These are phyloP conservation scores for Hyphopichia burtonii DNA, from an alignment of 1,139 yeast species.

Conservation along the genomic window DNA sequence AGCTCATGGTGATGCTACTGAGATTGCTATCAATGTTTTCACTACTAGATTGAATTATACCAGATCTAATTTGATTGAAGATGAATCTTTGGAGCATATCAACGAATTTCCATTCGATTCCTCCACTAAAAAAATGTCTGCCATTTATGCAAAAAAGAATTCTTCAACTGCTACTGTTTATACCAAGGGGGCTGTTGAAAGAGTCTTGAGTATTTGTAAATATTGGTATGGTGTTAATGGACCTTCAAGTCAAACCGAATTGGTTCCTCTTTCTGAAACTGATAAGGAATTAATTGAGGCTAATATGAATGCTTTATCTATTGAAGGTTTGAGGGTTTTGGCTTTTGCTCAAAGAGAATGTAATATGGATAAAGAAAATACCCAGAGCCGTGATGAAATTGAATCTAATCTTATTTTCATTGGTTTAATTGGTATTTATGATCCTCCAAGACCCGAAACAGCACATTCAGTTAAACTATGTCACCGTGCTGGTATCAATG, in stretches of 20 bases:
- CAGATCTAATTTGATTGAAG: constrained; percentile 29
- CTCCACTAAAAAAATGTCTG: constrained; percentile 71
- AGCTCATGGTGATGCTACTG: constrained; percentile 85
- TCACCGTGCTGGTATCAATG: constrained; percentile 76
- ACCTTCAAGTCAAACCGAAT: constrained; percentile 19
- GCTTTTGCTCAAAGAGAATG: constrained; percentile 57
- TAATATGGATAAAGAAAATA: constrained; percentile 18
- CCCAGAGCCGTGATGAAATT: constrained; percentile 46
- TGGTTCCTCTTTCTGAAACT: constrained; percentile 37
- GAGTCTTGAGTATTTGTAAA: constrained; percentile 58
- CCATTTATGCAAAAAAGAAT: constrained; percentile 45
- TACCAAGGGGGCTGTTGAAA: constrained; percentile 81
- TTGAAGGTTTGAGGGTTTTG: constrained; percentile 71
- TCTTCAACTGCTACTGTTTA: constrained; percentile 35
- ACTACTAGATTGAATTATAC: constrained; percentile 53
- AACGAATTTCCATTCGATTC: constrained; percentile 80
- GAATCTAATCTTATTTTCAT: constrained; percentile 59
- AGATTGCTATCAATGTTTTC: constrained; percentile 78
- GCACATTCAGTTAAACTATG: constrained; percentile 66
- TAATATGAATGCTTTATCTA: constrained; percentile 62
- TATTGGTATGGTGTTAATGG: constrained; percentile 44
- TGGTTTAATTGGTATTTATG: constrained; percentile 79
- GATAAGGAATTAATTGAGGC: constrained; percentile 45
- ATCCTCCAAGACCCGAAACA: constrained; percentile 78
- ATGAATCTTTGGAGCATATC: constrained; percentile 36